phyloP scores from a whole-genome alignment of 2,329 filamentous ascomycete species.

The Magnaporthales sp. region DNA sequence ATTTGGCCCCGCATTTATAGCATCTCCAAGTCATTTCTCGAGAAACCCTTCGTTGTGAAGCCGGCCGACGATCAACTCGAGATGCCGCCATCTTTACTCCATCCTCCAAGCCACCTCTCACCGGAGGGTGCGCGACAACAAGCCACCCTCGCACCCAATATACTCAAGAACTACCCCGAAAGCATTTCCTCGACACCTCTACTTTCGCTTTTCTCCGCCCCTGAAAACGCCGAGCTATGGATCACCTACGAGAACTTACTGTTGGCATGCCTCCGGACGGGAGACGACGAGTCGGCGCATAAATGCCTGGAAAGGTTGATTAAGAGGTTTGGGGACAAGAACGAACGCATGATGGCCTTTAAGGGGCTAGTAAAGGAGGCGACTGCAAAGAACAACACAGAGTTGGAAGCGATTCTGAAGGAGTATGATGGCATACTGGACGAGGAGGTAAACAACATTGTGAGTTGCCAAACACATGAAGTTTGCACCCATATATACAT shows the following conservation, averaged over 20 bases:
- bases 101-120: constrained; percentile 47
- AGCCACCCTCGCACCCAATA: constrained; percentile 51
- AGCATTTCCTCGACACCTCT: constrained; percentile 46
- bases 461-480: constrained; percentile 33
- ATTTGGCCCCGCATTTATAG: not conserved
- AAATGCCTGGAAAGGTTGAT: constrained; percentile 67
- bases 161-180: constrained; percentile 45
- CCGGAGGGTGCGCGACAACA: constrained; percentile 46
- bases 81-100: constrained; percentile 47
- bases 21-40: not conserved
- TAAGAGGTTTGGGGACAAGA: constrained; percentile 70
- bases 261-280: constrained; percentile 72
- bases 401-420: constrained; percentile 60
- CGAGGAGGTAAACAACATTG: constrained; percentile 55
- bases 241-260: constrained; percentile 79
- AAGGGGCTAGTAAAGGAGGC: constrained; percentile 72
- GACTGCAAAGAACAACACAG: constrained; percentile 52
- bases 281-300: constrained; percentile 71
- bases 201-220: constrained; percentile 40
- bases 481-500: not conserved
- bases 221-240: constrained; percentile 77
- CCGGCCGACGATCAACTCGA: not conserved
- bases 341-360: constrained; percentile 81
- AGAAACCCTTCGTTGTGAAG: not conserved
- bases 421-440: constrained; percentile 70